Base-by-base conservation (phyloP, 768 basidiomycete genomes). In the Leccinum barrowsii region DNA sequence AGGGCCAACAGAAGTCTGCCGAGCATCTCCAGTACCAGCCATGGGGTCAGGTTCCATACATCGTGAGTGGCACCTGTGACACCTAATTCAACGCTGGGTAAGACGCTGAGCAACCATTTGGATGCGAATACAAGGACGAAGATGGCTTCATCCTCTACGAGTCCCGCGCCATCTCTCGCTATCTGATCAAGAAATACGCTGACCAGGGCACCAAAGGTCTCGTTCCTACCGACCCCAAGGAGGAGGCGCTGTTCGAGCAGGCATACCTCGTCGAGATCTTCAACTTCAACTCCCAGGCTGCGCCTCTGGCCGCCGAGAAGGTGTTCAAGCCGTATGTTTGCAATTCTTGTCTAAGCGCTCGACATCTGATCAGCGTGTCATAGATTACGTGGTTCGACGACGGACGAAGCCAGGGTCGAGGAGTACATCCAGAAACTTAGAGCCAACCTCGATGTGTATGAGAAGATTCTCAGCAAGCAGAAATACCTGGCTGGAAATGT, bases 91-190 rank as follows among this genome's bases (percentile, higher is more conserved):
- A 19, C n/a, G 42, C 7, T 26, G 3, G 5, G 11, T 4, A 21
- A 6, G 22, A 51, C 1, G n/a, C 55, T 62, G 22, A 62, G 35
- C 1, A 0, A 1, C 2, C 34, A 37, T 49, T 3, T 13, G 7
- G 11, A 35, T 21, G 21, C 17, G n/a, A 28, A 32, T 1, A 8
- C 22, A 30, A 82, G 79, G 76, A 84, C 52, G 85, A 88, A 24
- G 85, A 84, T 42, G 86, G 85, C 5, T 82, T 86, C 70, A 73
- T 80, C 56, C 62, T 90, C 26, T 87, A 78, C 68, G 85, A 87
- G 64, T 80, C 79, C 42, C 82, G 85, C 13, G 85, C 85, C 1
- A 86, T 89, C 59, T 69, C 66, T 37, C 79, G 82, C 13, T 90
- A 89, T 67, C 65, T 88, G 63, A 80, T 76, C 35, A 68, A 70